Base-by-base conservation (phyloP, 345 rosid species). In the Boechera divaricarpa region DNA sequence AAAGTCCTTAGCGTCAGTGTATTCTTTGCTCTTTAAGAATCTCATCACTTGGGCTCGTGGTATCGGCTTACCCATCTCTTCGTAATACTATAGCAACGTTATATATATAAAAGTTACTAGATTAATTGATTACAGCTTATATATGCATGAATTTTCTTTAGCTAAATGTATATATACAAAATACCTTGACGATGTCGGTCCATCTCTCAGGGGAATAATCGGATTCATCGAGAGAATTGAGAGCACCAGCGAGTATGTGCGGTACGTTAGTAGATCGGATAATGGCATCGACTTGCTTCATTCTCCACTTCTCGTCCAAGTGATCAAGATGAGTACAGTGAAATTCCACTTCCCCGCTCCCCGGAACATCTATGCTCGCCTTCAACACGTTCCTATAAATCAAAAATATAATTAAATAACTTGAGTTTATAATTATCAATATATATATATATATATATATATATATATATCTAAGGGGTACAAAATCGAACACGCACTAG, bases 11-110 rank as follows among this genome's bases (percentile, higher is more conserved):
- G 97, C 92, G 82, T 94, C 97, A 2, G 80, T 83, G 85, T 90
- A 94, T 15, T 83, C 90, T 68, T 82, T 86, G 74, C 82, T 83
- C 88, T 90, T 94, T 65, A 94, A 48, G 67, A 81, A 92, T 73
- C 87, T 89, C 95, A 94, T 92, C 51, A 94, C 97, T 53, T 94
- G 89, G 21, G 85, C 90, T 52, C 89, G 90, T 55, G 98, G 97
- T 26, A 87, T 81, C 38, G 97, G 98, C 85, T 94, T 94, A n/a
- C 97, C 95, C 83, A 92, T 89, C 77, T 92, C 97, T 80, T 94
- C 97, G 39, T 94, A 88, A 70, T 88, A 94, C 98, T 15, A 52
- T 35, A 67, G 15, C 55, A 71, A 13, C 69, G 76, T 44, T 47
- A 38, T 26, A 12, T 26, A 12, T 21, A 47, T 13, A 9, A 10